Evolutionary conservation across 176 grass and related monocot species (phyloP).

Genomic region (Hordeum marinum): DNA sequence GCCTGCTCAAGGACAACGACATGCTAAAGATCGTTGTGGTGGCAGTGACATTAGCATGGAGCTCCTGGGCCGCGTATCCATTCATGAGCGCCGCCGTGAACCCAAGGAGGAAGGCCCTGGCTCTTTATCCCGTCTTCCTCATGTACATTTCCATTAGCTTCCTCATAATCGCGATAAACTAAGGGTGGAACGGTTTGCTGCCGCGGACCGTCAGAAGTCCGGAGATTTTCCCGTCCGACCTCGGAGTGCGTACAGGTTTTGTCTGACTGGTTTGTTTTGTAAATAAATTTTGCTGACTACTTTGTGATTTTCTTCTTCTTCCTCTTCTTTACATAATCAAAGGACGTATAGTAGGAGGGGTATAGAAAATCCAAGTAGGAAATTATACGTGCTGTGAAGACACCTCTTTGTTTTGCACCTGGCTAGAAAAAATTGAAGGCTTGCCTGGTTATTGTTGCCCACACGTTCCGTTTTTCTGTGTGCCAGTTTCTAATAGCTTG

Average conservation of each 20-base stretch:
- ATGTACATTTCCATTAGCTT: slow-evolving; percentile 86
- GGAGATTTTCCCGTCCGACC: not conserved
- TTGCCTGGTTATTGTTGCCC: no score
- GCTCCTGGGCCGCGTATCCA: slow-evolving; percentile 93
- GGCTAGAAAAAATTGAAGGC: no score
- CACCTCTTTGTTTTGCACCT: not conserved
- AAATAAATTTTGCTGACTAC: not conserved
- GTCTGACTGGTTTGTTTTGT: not conserved
- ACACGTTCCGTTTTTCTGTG: not conserved
- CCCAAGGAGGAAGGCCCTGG: slow-evolving; percentile 84
- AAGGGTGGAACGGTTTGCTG: not conserved
- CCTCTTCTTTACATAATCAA: not conserved
- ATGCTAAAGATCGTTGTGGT: slow-evolving; percentile 65
- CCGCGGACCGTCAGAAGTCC: not conserved
- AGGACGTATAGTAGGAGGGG: not conserved
- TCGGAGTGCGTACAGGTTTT: not conserved
- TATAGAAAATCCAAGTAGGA: not conserved
- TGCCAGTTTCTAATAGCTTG: not conserved
- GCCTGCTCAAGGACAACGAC: slow-evolving; percentile 63
- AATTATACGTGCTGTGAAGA: slow-evolving; percentile 15
- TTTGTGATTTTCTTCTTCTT: not conserved
- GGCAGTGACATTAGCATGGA: slow-evolving; percentile 66
- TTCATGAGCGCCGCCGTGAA: slow-evolving; percentile 90
- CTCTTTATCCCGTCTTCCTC: slow-evolving; percentile 88
- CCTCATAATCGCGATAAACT: slow-evolving; percentile 87